phyloP scores from a whole-genome alignment of 768 basidiomycete genomes.

The Tremella mesenterica region DNA sequence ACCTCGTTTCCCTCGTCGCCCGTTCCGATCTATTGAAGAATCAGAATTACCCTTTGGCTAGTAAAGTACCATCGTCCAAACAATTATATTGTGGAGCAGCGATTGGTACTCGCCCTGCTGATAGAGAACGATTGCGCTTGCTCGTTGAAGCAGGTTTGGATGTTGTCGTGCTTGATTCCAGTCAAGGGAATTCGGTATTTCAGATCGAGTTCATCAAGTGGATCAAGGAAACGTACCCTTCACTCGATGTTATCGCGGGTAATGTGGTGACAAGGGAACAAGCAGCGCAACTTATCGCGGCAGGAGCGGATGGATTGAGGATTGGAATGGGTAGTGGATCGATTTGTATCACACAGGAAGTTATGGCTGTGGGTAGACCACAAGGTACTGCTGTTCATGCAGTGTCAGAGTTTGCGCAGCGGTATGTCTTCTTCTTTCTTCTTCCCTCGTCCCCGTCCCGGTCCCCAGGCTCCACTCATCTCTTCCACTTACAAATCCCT shows the following conservation, averaged over 20 bases:
- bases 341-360: constrained; percentile 98
- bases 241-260: constrained; percentile 87
- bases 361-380: constrained; percentile 97
- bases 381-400: constrained; percentile 98
- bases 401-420: constrained; percentile 76
- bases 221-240: constrained; percentile 78
- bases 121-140: constrained; percentile 70
- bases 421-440: constrained; percentile 7
- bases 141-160: constrained; percentile 93
- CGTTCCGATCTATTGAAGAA: constrained; percentile 97
- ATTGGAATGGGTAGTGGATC: constrained; percentile 98
- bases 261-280: constrained; percentile 98
- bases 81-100: constrained; percentile 95
- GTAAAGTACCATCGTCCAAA: constrained; percentile 80
- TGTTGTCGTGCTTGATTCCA: constrained; percentile 88
- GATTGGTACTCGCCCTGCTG: constrained; percentile 81
- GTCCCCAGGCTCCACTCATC: neutral
- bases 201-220: constrained; percentile 90
- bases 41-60: constrained; percentile 89
- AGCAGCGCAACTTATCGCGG: constrained; percentile 83
- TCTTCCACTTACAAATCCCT: no score
- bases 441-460: neutral
- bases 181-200: constrained; percentile 89
- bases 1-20: constrained; percentile 74
- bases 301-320: constrained; percentile 90